Conservation (phyloP, 2,329 filamentous ascomycete species). For the Penicillium paneum region DNA sequence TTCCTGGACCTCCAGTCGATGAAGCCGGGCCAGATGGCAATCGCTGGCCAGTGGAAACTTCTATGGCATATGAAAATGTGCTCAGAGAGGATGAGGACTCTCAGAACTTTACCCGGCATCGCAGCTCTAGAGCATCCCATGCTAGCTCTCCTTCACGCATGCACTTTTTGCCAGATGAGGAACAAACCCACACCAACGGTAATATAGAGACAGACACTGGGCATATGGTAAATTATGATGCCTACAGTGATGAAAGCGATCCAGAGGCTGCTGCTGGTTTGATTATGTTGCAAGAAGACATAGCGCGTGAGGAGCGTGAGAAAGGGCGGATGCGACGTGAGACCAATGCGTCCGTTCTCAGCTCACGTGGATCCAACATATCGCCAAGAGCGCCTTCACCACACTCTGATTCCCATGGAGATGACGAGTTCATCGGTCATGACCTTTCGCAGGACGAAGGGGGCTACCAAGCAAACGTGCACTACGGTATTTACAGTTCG, state of each 20-base stretch:
- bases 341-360: constrained; percentile 52
- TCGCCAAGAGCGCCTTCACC: constrained; percentile 31
- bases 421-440: constrained; percentile 67
- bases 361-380: constrained; percentile 40
- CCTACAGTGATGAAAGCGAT: constrained; percentile 73
- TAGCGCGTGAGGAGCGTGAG: constrained; percentile 46
- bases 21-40: constrained; percentile 29
- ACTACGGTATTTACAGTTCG: constrained; percentile 50
- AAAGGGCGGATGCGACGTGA: constrained; percentile 58
- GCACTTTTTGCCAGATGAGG: constrained; percentile 42
- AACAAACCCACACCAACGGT: constrained; percentile 49
- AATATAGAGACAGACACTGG: constrained; percentile 45
- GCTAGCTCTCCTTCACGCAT: constrained; percentile 20
- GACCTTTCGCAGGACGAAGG: constrained; percentile 74
- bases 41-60: background rate
- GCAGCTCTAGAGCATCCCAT: constrained; percentile 26
- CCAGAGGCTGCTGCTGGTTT: constrained; percentile 81
- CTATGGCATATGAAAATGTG: constrained; percentile 52
- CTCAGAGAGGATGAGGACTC: constrained; percentile 54
- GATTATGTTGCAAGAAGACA: constrained; percentile 74
- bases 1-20: constrained; percentile 57
- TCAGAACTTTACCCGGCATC: constrained; percentile 23
- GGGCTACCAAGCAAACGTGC: constrained; percentile 62
- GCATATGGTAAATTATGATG: constrained; percentile 47
- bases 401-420: constrained; percentile 52